Conservation (phyloP, 345 rosid genomes). For the Eucalyptus erythrocorys region DNA sequence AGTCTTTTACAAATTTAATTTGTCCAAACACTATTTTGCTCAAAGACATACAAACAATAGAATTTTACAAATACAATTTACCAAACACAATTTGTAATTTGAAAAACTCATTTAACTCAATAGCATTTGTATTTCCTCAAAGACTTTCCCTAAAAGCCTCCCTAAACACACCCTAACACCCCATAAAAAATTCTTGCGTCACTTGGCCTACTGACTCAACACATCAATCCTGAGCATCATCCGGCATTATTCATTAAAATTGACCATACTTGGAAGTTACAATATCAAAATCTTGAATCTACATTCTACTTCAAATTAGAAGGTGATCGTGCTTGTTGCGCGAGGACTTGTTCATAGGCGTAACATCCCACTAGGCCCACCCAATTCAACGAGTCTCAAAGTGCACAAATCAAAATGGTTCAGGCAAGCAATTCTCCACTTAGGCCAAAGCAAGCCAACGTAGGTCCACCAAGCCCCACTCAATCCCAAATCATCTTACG, state of each 20-base stretch:
- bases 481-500: neutral
- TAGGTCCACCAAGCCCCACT: neutral
- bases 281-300: neutral
- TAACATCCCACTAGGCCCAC: neutral
- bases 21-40: too few relatives aligned
- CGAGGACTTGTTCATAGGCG: neutral
- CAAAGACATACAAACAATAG: too few relatives aligned
- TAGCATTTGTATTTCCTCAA: accelerated
- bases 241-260: neutral
- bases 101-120: too few relatives aligned
- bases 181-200: too few relatives aligned
- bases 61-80: too few relatives aligned
- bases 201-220: neutral
- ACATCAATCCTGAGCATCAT: neutral
- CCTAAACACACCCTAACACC: accelerated
- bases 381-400: neutral
- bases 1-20: too few relatives aligned
- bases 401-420: neutral
- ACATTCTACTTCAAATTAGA: neutral
- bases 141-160: too few relatives aligned
- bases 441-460: neutral
- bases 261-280: neutral
- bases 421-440: neutral
- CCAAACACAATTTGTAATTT: too few relatives aligned
- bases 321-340: neutral